Evolutionary conservation across 2,329 filamentous ascomycete species (phyloP), one percentile per base, ranked within the genome.

Genomic region (Arthroderma sp.): DNA sequence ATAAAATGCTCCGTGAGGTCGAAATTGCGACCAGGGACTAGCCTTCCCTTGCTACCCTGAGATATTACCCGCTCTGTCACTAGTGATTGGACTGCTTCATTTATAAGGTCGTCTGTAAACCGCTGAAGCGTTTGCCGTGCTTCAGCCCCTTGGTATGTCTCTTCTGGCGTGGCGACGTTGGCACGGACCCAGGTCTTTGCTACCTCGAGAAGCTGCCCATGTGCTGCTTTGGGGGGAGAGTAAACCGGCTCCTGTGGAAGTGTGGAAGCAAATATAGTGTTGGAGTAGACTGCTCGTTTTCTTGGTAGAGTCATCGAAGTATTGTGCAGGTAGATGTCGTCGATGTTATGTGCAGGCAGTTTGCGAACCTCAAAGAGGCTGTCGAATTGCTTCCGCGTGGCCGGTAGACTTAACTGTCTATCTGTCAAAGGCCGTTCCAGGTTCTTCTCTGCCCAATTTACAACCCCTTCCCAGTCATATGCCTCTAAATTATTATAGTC

Each of bases 121-220:
- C 46, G 51, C 5, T 50, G 50, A 7, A 68, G 51, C 45, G 58
- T 53, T 51, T 61, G 32, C 15, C 55, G 47, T 45, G 69, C 68
- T n/a, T 63, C 55, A 3, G 45, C 46, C 1, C 65, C 51, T 33
- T 63, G 51, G 50, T 70, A 72, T 1, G 54, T 58, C 15, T 64
- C 58, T 39, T 68, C 62, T 1, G 63, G 58, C 0, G 69, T 68
- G 31, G 69, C 54, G 29, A 70, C 54, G 36, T 70, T 71, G 15
- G 70, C 66, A 8, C 69, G 64, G 38, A 70, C 61, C 66, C 66
- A 72, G n/a, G 63, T 63, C 54, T 68, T 70, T 33, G 63, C 66
- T 5, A 61, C 53, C 3, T 65, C 60, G 3, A 67, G 50, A 7
- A 54, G 53, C 11, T 54, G 48, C 9, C 57, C 30, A 54, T 54